Evolutionary conservation across 2,329 filamentous ascomycete species (phyloP), one percentile per base, ranked within the genome.

Genomic region (Leptographium radiaticola): DNA sequence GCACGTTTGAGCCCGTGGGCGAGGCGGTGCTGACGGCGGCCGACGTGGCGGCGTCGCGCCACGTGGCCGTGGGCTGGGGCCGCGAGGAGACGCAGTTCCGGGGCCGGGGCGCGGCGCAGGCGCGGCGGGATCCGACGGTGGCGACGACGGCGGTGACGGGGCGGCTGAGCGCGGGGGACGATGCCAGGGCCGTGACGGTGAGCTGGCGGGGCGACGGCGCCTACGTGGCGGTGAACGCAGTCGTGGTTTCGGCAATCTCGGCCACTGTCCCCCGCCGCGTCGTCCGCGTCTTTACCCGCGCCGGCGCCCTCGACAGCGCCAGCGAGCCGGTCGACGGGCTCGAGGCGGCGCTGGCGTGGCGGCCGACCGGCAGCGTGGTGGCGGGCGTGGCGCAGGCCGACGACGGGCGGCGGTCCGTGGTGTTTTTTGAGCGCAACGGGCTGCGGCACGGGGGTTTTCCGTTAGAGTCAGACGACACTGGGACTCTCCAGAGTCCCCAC

Each of bases 71-170:
- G 25, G 93, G 93, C 50, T 98, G 93, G 93, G 93, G 93, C 56
- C 97, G 97, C 73, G 89, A 87, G 65, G 93, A 98, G 70, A 98
- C 93, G 0, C 93, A 98, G 67, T 98, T 98, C 67, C 87, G 96
- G 64, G 93, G 93, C 51, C 89, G 87, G 63, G 82, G 90, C 58
- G 91, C 90, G 53, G 91, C 90, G 55, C 83, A 81, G 70, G 89
- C 89, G 20, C 73, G 97, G 59, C 80, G 88, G 53, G 93, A 98
- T 67, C 93, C 93, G 16, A 98, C 93, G 11, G 87, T 98, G 60
- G 93, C 93, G 0, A 90, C 97, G 66, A 87, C 84, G 65, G 79
- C 96, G 18, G 93, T 97, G 63, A 81, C 90, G 64, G 93, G 93
- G 43, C 71, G 81, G 9, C 70, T 90, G 16, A 94, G 88, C 63